phyloP scores from a whole-genome alignment of 306 rosid genomes.

The Pyrus bretschneideri region DNA sequence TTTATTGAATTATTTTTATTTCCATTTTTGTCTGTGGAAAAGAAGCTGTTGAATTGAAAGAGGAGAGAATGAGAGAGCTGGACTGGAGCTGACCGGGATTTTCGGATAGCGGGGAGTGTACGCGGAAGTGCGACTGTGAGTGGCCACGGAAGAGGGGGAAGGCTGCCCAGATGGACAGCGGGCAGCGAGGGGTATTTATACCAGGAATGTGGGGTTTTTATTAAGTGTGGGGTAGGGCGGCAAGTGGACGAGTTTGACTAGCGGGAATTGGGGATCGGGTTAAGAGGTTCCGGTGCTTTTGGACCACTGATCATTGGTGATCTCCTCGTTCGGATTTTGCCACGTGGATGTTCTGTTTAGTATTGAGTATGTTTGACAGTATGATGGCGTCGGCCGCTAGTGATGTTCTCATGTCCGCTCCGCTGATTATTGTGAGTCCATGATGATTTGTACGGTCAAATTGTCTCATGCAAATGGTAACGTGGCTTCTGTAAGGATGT shows the following conservation, averaged over 20 bases:
- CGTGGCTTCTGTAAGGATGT: background rate
- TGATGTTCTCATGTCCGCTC: rapidly evolving
- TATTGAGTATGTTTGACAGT: background rate
- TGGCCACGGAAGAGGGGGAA: background rate
- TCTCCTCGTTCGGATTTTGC: background rate
- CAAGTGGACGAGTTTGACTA: background rate
- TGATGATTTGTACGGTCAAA: too few relatives aligned
- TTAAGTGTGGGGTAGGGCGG: background rate
- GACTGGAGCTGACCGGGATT: slow-evolving; percentile 25
- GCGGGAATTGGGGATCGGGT: background rate
- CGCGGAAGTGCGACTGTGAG: background rate
- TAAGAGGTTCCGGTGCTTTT: background rate
- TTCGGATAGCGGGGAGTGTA: slow-evolving; percentile 19
- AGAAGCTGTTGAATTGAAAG: slow-evolving; percentile 4
- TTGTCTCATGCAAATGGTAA: too few relatives aligned
- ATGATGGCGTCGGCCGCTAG: rapidly evolving
- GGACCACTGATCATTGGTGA: background rate
- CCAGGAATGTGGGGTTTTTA: background rate
- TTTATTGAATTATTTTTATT: background rate
- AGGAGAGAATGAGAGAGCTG: background rate
- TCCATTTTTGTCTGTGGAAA: background rate
- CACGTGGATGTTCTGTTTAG: background rate
- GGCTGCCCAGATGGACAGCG: slow-evolving; percentile 27
- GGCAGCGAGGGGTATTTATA: slow-evolving; percentile 9
- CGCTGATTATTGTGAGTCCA: background rate